phyloP scores from a whole-genome alignment of 495 filamentous ascomycete genomes.

The Podospora australis region DNA sequence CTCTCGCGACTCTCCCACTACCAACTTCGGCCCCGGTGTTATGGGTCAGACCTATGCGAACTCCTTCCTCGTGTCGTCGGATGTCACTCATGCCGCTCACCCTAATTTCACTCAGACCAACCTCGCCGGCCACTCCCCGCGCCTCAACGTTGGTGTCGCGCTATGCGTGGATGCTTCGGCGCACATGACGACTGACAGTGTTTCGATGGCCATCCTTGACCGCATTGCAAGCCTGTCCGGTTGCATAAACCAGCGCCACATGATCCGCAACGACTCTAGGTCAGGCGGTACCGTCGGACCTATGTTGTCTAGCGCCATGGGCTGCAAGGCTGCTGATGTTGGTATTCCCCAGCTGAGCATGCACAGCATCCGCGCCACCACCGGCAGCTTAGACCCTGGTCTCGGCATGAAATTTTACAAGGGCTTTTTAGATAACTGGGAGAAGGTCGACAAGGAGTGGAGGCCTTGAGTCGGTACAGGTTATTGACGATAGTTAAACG shows the following conservation, averaged over 20 bases:
- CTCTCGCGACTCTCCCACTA: constrained; percentile 15
- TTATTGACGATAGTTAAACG: not conserved
- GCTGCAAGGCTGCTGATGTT: constrained; percentile 79
- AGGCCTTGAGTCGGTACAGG: constrained; percentile 8
- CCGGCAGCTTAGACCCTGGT: constrained; percentile 78
- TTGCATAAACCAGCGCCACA: constrained; percentile 76
- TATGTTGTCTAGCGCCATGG: constrained; percentile 74
- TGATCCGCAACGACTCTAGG: constrained; percentile 86
- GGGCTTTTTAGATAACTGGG: constrained; percentile 83
- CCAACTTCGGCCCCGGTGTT: constrained; percentile 54
- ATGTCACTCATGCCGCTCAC: constrained; percentile 92
- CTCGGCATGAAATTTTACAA: constrained; percentile 83
- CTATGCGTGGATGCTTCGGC: constrained; percentile 83
- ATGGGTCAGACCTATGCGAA: constrained; percentile 82
- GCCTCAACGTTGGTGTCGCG: constrained; percentile 84
- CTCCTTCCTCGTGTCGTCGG: constrained; percentile 86
- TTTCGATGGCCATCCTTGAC: constrained; percentile 69
- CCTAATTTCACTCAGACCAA: constrained; percentile 83
- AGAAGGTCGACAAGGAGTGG: constrained; percentile 84
- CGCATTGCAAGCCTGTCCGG: constrained; percentile 65
- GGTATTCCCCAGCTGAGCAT: constrained; percentile 91
- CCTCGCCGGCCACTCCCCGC: constrained; percentile 75
- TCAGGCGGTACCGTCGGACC: constrained; percentile 94
- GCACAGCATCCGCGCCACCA: constrained; percentile 91
- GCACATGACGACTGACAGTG: constrained; percentile 85